Conservation (phyloP, 2,329 filamentous ascomycete genomes). For the Trichophyton equinum region DNA sequence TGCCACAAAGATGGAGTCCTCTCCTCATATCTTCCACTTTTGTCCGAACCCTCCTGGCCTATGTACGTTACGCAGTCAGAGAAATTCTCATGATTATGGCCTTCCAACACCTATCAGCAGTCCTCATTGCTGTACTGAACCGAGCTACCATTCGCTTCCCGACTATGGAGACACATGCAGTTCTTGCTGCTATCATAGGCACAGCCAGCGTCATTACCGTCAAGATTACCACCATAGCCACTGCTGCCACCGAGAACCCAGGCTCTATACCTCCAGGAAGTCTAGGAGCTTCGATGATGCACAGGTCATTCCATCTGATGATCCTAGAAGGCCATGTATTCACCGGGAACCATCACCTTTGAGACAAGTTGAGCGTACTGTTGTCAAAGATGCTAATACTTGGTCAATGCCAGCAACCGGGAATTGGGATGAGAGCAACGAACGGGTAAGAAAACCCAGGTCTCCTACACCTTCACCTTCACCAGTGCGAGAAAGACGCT, state of each 20-base stretch:
- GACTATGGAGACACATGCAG: not conserved
- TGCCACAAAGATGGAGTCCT: not conserved
- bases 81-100: not conserved
- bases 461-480: not conserved
- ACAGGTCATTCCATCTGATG: not conserved
- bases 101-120: not conserved
- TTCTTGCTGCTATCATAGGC: not conserved
- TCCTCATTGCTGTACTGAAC: not conserved
- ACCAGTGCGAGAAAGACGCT: not conserved
- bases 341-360: not conserved
- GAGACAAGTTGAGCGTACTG: not conserved
- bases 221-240: not conserved
- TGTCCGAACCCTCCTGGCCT: not conserved
- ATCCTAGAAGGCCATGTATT: not conserved
- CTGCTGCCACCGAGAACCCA: not conserved
- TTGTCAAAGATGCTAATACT: not conserved
- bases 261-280: not conserved
- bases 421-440: not conserved
- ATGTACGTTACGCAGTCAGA: not conserved
- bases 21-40: not conserved
- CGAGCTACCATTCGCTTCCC: not conserved
- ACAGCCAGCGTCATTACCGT: not conserved
- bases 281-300: not conserved
- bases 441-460: not conserved
- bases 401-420: not conserved